These are phyloP conservation scores for Aegilops bicornis DNA, from an alignment of 176 grass and related monocot species.

Conservation along the genomic window DNA sequence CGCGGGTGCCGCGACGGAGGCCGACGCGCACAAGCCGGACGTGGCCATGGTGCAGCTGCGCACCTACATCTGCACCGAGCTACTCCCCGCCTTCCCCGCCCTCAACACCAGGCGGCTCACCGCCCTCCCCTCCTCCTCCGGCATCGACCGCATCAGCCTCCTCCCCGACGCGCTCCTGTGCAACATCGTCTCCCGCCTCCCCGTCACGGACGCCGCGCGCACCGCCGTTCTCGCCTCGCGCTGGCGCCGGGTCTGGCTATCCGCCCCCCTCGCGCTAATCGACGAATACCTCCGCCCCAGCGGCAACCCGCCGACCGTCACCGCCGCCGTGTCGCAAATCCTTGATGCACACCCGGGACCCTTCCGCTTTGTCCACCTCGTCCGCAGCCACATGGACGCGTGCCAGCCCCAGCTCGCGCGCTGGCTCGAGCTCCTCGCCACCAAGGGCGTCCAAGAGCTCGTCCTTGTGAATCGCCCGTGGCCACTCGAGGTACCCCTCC, in stretches of 20 bases:
- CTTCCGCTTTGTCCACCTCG: neutral
- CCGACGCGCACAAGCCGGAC: neutral
- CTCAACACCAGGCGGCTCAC: neutral
- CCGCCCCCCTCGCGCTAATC: neutral
- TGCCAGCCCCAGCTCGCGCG: neutral
- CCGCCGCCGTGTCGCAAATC: neutral
- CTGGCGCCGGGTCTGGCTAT: neutral
- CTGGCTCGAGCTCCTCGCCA: neutral
- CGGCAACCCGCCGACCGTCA: neutral
- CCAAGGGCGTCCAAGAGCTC: constrained; percentile 12
- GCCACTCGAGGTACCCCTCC: neutral
- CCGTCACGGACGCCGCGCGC: too few relatives aligned
- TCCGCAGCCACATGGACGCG: neutral
- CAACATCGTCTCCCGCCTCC: too few relatives aligned
- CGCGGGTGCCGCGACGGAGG: neutral
- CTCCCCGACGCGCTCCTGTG: too few relatives aligned
- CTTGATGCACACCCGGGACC: neutral
- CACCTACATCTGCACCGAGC: neutral
- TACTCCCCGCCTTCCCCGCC: neutral
- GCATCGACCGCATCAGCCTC: too few relatives aligned
- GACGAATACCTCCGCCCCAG: neutral
- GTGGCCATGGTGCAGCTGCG: neutral
- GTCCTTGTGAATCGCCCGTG: neutral
- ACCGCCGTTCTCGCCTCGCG: neutral
- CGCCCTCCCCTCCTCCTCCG: neutral